These are phyloP conservation scores for Fusarium sp. DNA, from an alignment of 2,329 filamentous ascomycete species.

Conservation along the genomic window DNA sequence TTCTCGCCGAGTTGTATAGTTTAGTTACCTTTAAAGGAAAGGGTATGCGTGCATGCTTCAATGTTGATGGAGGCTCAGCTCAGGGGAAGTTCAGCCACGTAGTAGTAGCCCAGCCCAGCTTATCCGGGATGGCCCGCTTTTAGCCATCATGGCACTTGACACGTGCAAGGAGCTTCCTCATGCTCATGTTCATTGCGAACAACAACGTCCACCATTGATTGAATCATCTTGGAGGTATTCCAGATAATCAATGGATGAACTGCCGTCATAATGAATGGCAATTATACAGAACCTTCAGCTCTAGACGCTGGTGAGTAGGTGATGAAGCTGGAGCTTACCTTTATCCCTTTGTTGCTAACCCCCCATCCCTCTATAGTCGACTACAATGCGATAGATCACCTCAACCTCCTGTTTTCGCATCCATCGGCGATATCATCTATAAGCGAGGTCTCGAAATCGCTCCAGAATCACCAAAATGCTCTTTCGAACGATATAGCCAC, in stretches of 20 bases:
- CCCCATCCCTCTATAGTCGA: slow-evolving; percentile 61
- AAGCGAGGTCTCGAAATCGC: slow-evolving; percentile 75
- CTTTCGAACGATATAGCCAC: slow-evolving; percentile 81
- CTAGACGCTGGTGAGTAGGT: slow-evolving; percentile 58
- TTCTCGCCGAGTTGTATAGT: neutral
- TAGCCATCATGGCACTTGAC: slow-evolving; percentile 45
- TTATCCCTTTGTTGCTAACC: slow-evolving; percentile 35
- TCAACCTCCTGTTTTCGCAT: slow-evolving; percentile 93
- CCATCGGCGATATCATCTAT: slow-evolving; percentile 86
- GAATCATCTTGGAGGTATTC: slow-evolving; percentile 12
- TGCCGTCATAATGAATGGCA: slow-evolving; percentile 55
- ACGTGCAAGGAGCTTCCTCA: slow-evolving; percentile 43
- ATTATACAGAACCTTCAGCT: slow-evolving; percentile 51
- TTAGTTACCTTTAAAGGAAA: neutral
- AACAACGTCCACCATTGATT: neutral
- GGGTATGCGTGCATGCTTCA: neutral
- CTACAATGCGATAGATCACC: slow-evolving; percentile 92
- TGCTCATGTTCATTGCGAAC: slow-evolving; percentile 23
- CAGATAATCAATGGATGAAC: neutral
- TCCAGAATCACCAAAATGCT: slow-evolving; percentile 82
- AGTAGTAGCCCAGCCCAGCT: slow-evolving; percentile 19
- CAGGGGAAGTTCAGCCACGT: slow-evolving; percentile 37
- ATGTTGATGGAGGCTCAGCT: slow-evolving; percentile 9
- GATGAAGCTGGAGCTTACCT: slow-evolving; percentile 14
- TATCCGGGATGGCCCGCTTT: slow-evolving; percentile 38